Base-by-base conservation (phyloP, 2,329 filamentous ascomycete species). In the Ascochyta rabiei region DNA sequence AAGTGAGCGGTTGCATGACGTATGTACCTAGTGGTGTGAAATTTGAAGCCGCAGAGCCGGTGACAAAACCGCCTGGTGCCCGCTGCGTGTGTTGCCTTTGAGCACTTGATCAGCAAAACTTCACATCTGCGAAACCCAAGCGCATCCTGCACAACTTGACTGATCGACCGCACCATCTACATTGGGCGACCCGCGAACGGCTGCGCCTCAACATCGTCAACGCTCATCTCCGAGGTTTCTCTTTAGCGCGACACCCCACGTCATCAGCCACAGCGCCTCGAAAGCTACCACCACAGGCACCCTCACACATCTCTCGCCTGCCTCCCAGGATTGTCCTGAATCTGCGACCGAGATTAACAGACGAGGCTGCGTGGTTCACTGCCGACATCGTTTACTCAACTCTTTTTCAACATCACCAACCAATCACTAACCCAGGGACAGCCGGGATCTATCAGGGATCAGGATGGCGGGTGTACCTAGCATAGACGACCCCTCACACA, bases 401-500 rank as follows among this genome's bases (percentile, higher is more conserved):
- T 5, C 30, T 19, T 30, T 3, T 12, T 24, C 12, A 38, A 1
- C 18, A 35, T 12, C 24, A 28, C 18, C 31, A 26, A 40, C 63
- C 70, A 45, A 57, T 68, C 31, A 72, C 37, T 10, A 38, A 49
- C 21, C 23, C 42, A 42, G 42, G 23, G 26, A 19, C 67, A 67
- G 23, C 60, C 63, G 26, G 59, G 53, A 43, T 59, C 61, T 34
- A 44, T 44, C 46, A 46, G 37, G 52, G 52, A 50, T 31, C 35
- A 57, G 26, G 48, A 53, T 78, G 75, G 70, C 70, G 72, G 63
- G 64, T 70, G 71, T 79, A 38, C 72, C 71, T 21, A 61, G 64
- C 37, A 67, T 71, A 39, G 61, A 69, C 53, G 67, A 74, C 63
- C 75, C 75, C 37, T 57, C 67, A 16, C 71, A 77, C 40, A 60